These are phyloP conservation scores for Trypanosoma avium DNA, from an alignment of 208 protist genomes.

Conservation along the genomic window DNA sequence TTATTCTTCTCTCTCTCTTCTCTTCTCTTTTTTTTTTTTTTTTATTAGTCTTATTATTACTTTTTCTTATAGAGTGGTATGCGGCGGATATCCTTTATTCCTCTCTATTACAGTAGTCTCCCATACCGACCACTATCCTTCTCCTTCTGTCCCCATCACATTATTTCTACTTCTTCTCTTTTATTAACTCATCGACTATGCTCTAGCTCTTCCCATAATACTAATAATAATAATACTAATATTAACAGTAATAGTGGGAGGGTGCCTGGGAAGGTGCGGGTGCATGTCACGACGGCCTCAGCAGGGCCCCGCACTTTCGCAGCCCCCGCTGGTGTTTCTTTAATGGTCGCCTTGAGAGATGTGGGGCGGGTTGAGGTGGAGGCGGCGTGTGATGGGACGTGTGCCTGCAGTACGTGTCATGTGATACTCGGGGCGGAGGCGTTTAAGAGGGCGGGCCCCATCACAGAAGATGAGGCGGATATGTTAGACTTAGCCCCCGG, in stretches of 20 bases:
- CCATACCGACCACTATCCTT: too few species aligned
- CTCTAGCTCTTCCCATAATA: too few species aligned
- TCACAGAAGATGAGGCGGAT: constrained; percentile 94
- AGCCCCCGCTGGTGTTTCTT: constrained; percentile 51
- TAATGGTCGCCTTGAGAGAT: constrained; percentile 91
- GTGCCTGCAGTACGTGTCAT: constrained; percentile 97
- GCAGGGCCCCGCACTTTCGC: constrained; percentile 33
- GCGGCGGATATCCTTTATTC: too few species aligned
- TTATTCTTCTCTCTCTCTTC: too few species aligned
- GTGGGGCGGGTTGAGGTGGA: constrained; percentile 94
- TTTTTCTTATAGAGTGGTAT: too few species aligned
- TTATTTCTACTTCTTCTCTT: background rate
- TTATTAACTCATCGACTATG: too few species aligned
- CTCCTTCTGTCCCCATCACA: background rate
- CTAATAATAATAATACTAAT: too few species aligned
- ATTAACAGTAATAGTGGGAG: too few species aligned
- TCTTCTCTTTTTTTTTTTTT: constrained; percentile 11
- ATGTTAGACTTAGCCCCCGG: constrained; percentile 88
- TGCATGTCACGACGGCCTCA: constrained; percentile 33
- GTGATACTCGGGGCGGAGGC: constrained; percentile 85
- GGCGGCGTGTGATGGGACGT: constrained; percentile 94
- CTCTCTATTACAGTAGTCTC: too few species aligned
- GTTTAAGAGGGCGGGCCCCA: constrained; percentile 74
- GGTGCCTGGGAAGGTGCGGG: constrained; percentile 47
- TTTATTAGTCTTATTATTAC: background rate